phyloP scores from a whole-genome alignment of 108 stramenopile genomes.

The Tribonema minus region DNA sequence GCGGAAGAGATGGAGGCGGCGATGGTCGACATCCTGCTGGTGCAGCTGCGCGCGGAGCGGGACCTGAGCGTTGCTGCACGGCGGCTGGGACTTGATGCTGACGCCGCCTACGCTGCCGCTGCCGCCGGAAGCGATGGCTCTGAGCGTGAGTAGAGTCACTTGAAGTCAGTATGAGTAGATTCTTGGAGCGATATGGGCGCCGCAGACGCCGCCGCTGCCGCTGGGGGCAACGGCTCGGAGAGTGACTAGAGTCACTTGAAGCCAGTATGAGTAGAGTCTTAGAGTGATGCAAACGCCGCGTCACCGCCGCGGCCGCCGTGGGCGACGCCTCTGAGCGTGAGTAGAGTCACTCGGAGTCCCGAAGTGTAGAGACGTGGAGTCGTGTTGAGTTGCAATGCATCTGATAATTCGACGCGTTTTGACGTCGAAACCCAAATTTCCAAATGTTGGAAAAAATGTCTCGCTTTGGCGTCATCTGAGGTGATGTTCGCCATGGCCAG shows the following conservation, averaged over 20 bases:
- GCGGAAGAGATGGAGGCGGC: slow-evolving; percentile 41
- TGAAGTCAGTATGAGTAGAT: not conserved
- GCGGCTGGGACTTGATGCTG: slow-evolving; percentile 14
- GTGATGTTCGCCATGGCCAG: too few relatives aligned
- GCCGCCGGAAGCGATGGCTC: not conserved
- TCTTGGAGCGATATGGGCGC: not conserved
- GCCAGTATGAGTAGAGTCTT: not conserved
- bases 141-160: not conserved
- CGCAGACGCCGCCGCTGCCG: not conserved
- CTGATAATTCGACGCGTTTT: too few relatives aligned
- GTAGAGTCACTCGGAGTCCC: not conserved
- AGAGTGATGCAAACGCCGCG: not conserved
- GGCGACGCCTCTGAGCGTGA: not conserved
- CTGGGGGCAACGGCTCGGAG: not conserved
- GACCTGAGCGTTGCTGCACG: slow-evolving; percentile 36
- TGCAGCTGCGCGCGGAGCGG: slow-evolving; percentile 41
- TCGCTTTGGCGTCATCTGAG: too few relatives aligned
- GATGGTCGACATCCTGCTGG: slow-evolving; percentile 29
- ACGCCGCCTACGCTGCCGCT: not conserved
- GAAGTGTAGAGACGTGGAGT: not conserved
- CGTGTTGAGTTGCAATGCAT: too few relatives aligned
- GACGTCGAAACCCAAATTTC: too few relatives aligned
- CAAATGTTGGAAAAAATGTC: too few relatives aligned
- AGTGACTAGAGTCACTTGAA: not conserved
- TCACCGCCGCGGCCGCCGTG: not conserved